Base-by-base conservation (phyloP, 192 early-diverging fungal species). In the Bifiguratus adelaidae region DNA sequence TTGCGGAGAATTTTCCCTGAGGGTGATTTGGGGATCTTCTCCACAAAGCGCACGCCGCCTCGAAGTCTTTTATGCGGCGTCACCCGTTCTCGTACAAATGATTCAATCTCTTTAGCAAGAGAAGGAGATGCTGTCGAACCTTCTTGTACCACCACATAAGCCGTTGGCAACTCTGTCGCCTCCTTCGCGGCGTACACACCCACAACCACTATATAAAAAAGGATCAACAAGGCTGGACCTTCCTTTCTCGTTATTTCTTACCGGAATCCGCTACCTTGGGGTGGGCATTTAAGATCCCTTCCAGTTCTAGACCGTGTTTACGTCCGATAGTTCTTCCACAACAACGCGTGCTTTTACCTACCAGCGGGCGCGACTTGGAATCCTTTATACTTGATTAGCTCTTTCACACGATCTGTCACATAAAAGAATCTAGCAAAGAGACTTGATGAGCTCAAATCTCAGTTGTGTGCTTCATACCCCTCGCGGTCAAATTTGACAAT, bases 1-100 rank as follows among this genome's bases (percentile, higher is more conserved):
- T 83, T 68, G 13, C 91, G 67, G 24, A 94, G 66, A 36, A 91
- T 89, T 66, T 91, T 91, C 35, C 89, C 91, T 12, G 78, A 73
- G 3, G 82, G 69, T 7, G 77, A 74, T 42, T 91, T 92, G n/a
- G 88, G 88, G 46, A 92, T 85, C 34, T 50, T 71, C 11, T 68
- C 60, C 16, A 83, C 73, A 51, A 87, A 65, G 16, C 68, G 73
- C n/a, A 94, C 70, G 1, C 89, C 89, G 19, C 85, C 92, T 13
- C 81, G 61, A 21, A 95, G 55, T 47, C 68, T 62, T 74, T 92
- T 95, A 71, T 91, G 80, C 9, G 67, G 56, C 15, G 82, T 69
- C 5, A 89, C 86, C 23, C 68, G 62, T 6, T 42, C 48, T 5
- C 65, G 70, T 20, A 92, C 57, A 66, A 76, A 88, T 2, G 73